These are phyloP conservation scores for Alternaria sp. DNA, from an alignment of 2,329 filamentous ascomycete species.

Conservation along the genomic window DNA sequence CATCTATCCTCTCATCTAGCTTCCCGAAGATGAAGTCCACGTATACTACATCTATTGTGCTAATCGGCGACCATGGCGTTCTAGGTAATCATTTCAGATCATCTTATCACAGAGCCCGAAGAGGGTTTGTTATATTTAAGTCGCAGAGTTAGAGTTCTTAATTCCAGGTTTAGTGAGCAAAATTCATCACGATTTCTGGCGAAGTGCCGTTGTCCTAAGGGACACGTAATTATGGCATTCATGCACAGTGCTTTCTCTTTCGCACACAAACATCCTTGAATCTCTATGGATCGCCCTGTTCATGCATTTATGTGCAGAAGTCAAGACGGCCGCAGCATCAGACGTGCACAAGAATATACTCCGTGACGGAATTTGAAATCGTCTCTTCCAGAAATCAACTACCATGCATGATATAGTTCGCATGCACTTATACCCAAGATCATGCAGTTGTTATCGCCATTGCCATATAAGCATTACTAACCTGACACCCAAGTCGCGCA, in stretches of 20 bases:
- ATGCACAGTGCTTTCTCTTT: neutral
- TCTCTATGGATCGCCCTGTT: neutral
- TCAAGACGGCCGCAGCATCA: neutral
- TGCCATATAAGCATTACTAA: neutral
- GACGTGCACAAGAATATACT: neutral
- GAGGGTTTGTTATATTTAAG: neutral
- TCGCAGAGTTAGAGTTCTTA: neutral
- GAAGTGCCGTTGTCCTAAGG: neutral
- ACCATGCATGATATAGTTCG: neutral
- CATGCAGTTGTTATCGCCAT: neutral
- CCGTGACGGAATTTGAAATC: neutral
- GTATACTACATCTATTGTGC: neutral
- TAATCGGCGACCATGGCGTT: neutral
- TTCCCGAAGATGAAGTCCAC: neutral
- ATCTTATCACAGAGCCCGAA: neutral
- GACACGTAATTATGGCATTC: neutral
- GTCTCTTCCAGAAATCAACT: neutral
- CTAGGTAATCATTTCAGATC: neutral
- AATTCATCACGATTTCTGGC: neutral
- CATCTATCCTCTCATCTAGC: neutral
- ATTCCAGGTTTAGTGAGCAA: neutral
- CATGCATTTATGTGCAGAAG: neutral
- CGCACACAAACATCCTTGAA: neutral
- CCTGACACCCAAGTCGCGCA: neutral
- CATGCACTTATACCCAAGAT: neutral